A percentile compares a stretch with the other conserved stretches of the same genome.
Evolutionary conservation across 176 grass and related monocot genomes (phyloP).

Genomic region (Aegilops tauschii): DNA sequence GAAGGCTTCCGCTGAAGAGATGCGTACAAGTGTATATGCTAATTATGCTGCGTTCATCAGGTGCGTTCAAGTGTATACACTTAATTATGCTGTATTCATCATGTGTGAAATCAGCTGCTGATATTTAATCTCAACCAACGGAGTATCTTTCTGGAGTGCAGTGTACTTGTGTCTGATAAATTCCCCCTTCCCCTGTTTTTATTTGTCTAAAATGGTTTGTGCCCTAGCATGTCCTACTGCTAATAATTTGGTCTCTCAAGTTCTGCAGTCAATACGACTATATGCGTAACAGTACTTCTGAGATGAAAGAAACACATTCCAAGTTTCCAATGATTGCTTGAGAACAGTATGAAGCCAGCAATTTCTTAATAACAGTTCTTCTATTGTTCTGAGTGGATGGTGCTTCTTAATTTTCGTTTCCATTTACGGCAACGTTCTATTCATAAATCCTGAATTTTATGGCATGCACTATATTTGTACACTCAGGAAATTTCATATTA

Average conservation of each 20-base stretch:
- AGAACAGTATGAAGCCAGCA: background rate
- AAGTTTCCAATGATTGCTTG: background rate
- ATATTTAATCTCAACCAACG: background rate
- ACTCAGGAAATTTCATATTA: too few relatives aligned
- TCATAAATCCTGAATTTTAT: background rate
- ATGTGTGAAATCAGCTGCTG: constrained; percentile 19
- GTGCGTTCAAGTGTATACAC: constrained; percentile 77
- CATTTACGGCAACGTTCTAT: background rate
- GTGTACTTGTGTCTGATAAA: background rate
- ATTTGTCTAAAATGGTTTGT: background rate
- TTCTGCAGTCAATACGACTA: background rate
- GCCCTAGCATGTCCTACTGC: background rate
- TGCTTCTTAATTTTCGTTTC: background rate
- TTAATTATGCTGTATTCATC: constrained; percentile 78
- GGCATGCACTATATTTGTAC: too few relatives aligned
- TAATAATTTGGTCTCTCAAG: background rate
- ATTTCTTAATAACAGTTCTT: constrained; percentile 1
- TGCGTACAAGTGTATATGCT: constrained; percentile 92
- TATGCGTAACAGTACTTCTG: background rate
- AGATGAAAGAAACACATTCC: background rate
- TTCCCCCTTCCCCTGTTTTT: background rate
- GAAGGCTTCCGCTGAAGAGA: constrained; percentile 98
- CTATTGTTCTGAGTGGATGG: constrained; percentile 8
- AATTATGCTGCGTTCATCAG: constrained; percentile 97
- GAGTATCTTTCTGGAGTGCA: background rate